These are phyloP conservation scores for Penicillium sp. DNA, from an alignment of 2,329 filamentous ascomycete genomes.

Conservation along the genomic window DNA sequence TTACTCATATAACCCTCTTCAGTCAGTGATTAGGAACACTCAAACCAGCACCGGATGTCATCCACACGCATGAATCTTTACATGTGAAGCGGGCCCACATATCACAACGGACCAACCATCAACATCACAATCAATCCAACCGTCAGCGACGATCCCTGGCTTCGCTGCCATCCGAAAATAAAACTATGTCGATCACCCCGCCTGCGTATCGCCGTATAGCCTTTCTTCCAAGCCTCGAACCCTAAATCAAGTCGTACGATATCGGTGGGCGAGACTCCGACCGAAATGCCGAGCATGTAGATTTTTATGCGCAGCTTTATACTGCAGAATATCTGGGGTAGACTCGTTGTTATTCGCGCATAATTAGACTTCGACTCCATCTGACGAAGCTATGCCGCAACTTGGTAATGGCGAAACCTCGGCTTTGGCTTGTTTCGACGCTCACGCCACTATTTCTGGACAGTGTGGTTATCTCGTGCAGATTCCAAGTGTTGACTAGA, in stretches of 20 bases:
- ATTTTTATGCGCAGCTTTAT: constrained; percentile 4
- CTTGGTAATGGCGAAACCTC: constrained; percentile 12
- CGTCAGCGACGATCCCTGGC: constrained; percentile 10
- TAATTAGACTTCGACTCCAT: background rate
- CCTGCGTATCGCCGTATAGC: background rate
- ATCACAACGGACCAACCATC: constrained; percentile 7
- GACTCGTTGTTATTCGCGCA: background rate
- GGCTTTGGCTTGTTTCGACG: constrained; percentile 7
- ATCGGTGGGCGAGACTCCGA: constrained; percentile 12
- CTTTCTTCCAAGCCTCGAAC: constrained; percentile 10
- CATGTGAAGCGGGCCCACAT: constrained; percentile 14
- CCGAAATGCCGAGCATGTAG: constrained; percentile 10
- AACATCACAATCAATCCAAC: background rate
- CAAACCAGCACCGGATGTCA: no score
- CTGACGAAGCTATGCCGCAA: background rate
- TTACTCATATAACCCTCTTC: no score
- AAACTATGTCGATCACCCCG: constrained; percentile 9
- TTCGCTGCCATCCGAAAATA: background rate
- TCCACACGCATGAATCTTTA: background rate
- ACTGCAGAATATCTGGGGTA: background rate
- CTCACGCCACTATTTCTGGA: constrained; percentile 13
- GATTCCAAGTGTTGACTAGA: background rate
- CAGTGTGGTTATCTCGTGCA: background rate
- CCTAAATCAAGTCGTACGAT: constrained; percentile 14
- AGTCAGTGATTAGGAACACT: no score